Evolutionary conservation across 306 rosid species (phyloP), one percentile per base, ranked within the genome.

Genomic region (Mucuna pruriens): DNA sequence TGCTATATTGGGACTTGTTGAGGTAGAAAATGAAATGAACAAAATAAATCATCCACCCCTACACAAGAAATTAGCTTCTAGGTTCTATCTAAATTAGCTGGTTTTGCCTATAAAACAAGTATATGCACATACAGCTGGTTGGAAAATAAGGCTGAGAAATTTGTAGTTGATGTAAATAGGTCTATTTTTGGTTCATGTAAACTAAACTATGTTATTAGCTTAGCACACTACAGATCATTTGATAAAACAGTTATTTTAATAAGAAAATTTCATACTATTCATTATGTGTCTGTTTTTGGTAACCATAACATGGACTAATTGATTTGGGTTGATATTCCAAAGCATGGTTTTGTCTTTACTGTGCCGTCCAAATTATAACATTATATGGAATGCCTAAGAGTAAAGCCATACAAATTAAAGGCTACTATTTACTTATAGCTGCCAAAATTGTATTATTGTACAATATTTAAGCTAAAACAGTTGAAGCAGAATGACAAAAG

Each of bases 261-360:
- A 10, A 67, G 33, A 10, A 66, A 39, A 3, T 5, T 16, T 39
- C n/a, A 39, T 38, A 12, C 4, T 38, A 66, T 39, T 40, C 20
- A 44, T 40, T 68, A 40, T 7, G 0, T 34, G 15, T 23, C n/a
- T 16, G 46, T 7, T 51, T 40, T 67, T 16, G 20, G 48, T 23
- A 9, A 34, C 31, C 67, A 23, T 75, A 19, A 36, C 15, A 46
- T 17, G n/a, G 2, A 9, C 31, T 15, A 79, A 46, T 67, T 19
- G 75, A 42, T 60, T 34, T 60, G 55, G 86, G 75, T 57, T 75
- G 87, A 80, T 57, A 76, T 64, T 29, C 73, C 87, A 80, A 86
- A 55, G 85, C 49, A 44, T 26, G 57, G 33, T 13, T 42, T 83
- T 86, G 87, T 83, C 70, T 79, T 71, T 33, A 16, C 20, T 20